A percentile compares a stretch with the other conserved stretches of the same genome.
phyloP scores from a whole-genome alignment of 2,329 filamentous ascomycete genomes.

The Didymella sp. region DNA sequence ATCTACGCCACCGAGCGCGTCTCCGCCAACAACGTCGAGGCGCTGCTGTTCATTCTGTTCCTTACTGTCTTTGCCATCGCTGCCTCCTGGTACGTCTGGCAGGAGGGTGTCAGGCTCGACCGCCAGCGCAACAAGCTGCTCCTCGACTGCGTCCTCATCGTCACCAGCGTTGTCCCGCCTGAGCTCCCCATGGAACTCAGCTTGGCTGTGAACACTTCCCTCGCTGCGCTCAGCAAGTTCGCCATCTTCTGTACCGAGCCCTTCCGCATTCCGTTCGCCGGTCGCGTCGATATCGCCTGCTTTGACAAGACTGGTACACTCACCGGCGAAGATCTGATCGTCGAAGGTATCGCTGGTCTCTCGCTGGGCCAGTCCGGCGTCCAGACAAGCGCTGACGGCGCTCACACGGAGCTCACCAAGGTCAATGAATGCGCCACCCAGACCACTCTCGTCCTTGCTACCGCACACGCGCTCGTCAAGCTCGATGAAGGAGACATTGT shows the following conservation, averaged over 20 bases:
- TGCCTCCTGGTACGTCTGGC: constrained; percentile 99
- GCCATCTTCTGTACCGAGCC: constrained; percentile 99
- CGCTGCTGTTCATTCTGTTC: constrained; percentile 97
- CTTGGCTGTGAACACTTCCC: constrained; percentile 94
- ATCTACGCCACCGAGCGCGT: constrained; percentile 99
- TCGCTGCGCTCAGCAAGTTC: constrained; percentile 91
- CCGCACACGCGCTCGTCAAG: constrained; percentile 93
- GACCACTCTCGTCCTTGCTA: constrained; percentile 91
- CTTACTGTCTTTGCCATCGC: constrained; percentile 94
- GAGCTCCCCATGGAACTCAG: constrained; percentile 98
- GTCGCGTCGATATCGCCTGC: constrained; percentile 93
- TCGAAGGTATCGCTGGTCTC: constrained; percentile 94
- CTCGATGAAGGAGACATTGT: constrained; percentile 97
- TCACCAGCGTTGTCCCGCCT: constrained; percentile 97
- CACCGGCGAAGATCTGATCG: constrained; percentile 94
- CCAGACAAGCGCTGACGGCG: constrained; percentile 76
- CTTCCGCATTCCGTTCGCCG: constrained; percentile 96
- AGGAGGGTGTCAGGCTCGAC: constrained; percentile 91
- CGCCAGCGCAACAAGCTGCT: constrained; percentile 97
- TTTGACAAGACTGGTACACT: constrained; percentile 99
- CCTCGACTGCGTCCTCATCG: constrained; percentile 94
- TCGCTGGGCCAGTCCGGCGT: constrained; percentile 73
- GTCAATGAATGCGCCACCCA: constrained; percentile 75
- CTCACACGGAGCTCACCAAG: constrained; percentile 78
- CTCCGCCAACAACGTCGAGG: constrained; percentile 97